Percentiles rank a stretch among this genome's conserved stretches.
Conservation (phyloP, 1,284 basidiomycete species). For the Heliocybe sulcata region DNA sequence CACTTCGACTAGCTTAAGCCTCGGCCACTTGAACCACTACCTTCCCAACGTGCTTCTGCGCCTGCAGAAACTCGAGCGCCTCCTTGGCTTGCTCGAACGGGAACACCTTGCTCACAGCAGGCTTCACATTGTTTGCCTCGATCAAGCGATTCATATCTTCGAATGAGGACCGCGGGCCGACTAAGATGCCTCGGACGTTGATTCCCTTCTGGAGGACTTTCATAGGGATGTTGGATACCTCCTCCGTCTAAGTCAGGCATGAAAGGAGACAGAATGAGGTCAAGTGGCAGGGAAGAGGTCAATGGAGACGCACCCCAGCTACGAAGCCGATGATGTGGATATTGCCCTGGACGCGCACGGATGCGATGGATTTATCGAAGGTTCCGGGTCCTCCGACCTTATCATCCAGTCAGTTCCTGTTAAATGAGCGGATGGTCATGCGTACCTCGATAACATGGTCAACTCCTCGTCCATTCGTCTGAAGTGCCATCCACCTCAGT, state of each 20-base stretch:
- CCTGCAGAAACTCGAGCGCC: slow-evolving; percentile 28
- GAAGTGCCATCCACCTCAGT: neutral
- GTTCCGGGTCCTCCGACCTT: slow-evolving; percentile 32
- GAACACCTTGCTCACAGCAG: slow-evolving; percentile 33
- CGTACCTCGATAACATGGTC: slow-evolving; percentile 31
- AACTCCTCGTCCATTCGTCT: slow-evolving; percentile 30
- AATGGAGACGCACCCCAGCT: slow-evolving; percentile 13
- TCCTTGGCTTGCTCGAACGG: slow-evolving; percentile 26
- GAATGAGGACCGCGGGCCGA: slow-evolving; percentile 18
- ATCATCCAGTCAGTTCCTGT: no score
- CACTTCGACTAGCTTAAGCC: slow-evolving; percentile 9
- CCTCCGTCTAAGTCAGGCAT: slow-evolving; percentile 8
- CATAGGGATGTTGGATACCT: slow-evolving; percentile 11
- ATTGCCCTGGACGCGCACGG: slow-evolving; percentile 26
- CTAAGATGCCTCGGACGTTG: slow-evolving; percentile 22
- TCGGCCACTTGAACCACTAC: slow-evolving; percentile 22
- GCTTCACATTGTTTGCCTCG: slow-evolving; percentile 21
- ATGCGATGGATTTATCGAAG: slow-evolving; percentile 26
- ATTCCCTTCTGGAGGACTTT: slow-evolving; percentile 10
- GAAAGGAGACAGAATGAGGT: no score
- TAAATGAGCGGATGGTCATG: neutral
- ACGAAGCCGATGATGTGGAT: slow-evolving; percentile 33
- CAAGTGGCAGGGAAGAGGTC: neutral
- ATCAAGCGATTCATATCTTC: slow-evolving; percentile 30
- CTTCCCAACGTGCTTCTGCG: slow-evolving; percentile 29